Base-by-base conservation (phyloP, 495 filamentous ascomycete genomes). In the Penicillium egyptiacum region DNA sequence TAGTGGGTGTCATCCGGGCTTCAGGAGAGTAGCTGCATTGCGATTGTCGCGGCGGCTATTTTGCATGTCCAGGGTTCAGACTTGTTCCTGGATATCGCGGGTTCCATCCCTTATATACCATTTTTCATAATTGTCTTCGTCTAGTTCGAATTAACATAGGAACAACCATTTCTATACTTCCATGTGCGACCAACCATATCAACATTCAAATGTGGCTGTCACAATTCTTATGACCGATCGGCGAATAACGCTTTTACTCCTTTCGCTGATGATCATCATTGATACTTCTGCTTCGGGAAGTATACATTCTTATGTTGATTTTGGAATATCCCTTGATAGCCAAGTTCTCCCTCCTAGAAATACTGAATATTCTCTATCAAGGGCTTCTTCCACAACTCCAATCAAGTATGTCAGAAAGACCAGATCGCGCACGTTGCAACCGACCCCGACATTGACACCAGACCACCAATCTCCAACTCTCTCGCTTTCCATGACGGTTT, bases 401-500 rank as follows among this genome's bases (percentile, higher is more conserved):
- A 12, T 33, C 3, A 11, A 35, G 11, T 12, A 35, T 37, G 41
- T 35, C 40, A 45, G 1, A 10, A 35, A 6, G 19, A 58, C 61
- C 30, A 30, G 22, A 50, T n/a, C 23, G 25, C 37, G 35, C 25
- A 26, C 16, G 19, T 39, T 25, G 31, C 20, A 16, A 11, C 22
- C 22, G 2, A 46, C 28, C 46, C 31, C 28, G 25, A 47, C 17
- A 1, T 42, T 23, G 5, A 20, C 20, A 50, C 19, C 33, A 42
- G 50, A 33, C 1, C 28, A 30, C 28, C 28, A 10, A 30, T 30
- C 28, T 31, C 26, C 48, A 22, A n/a, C 20, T 4, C 28, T 6
- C 12, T 22, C 23, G 23, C 39, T 22, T 46, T 41, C 53, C 53
- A 68, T 70, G 65, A 46, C 43, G 22, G 43, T 44, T 23, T 30